A percentile compares a stretch with the other conserved stretches of the same genome.
Conservation (phyloP, 345 rosid species). For the Salix brachista region DNA sequence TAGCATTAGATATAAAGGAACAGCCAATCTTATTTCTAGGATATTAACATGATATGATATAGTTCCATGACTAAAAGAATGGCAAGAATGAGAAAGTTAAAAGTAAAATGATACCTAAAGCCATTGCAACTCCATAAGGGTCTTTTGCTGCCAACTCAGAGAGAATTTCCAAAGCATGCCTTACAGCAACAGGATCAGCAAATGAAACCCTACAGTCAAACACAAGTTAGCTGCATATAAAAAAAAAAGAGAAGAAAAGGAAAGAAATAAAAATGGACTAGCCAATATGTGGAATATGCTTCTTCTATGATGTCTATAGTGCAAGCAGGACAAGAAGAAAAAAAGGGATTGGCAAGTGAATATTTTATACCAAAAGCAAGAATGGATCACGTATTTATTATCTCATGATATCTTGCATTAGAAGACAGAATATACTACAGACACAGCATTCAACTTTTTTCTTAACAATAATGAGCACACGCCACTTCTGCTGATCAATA, state of each 20-base stretch:
- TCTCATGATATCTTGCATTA: background rate
- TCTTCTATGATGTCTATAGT: background rate
- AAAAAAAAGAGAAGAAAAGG: background rate
- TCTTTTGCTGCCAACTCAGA: slow-evolving; percentile 82
- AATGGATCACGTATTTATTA: background rate
- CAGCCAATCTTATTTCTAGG: background rate
- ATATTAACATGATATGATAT: background rate
- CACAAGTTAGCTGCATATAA: slow-evolving; percentile 4
- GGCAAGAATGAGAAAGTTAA: background rate
- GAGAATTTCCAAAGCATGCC: slow-evolving; percentile 90
- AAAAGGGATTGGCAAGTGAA: background rate
- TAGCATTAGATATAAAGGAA: slow-evolving; percentile 17
- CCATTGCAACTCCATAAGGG: slow-evolving; percentile 93
- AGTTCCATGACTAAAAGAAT: background rate
- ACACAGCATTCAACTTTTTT: background rate
- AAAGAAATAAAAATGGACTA: no score
- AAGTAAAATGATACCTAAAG: slow-evolving; percentile 55
- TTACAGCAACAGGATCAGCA: slow-evolving; percentile 98
- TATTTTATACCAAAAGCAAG: background rate
- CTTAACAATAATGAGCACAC: background rate
- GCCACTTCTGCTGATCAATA: background rate
- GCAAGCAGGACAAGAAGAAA: background rate
- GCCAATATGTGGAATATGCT: background rate
- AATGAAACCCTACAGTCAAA: slow-evolving; percentile 64
- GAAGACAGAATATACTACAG: background rate